A percentile compares a stretch with the other conserved stretches of the same genome.
phyloP scores from a whole-genome alignment of 2,329 filamentous ascomycete species.

The Zalaria obscura region DNA sequence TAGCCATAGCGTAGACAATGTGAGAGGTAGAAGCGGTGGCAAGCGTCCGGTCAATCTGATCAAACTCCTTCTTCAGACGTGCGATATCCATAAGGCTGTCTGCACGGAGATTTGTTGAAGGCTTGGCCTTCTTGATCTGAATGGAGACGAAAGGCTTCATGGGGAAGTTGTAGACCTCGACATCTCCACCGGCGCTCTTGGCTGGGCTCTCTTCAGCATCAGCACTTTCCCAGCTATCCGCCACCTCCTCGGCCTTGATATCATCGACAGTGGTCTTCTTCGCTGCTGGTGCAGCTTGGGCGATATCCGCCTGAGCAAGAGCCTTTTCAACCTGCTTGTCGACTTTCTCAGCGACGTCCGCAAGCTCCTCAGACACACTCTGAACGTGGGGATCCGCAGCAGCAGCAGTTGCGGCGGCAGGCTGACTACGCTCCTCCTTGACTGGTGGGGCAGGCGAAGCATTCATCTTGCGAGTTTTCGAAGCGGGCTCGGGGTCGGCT shows the following conservation, averaged over 20 bases:
- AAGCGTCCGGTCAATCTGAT: conserved; percentile 88
- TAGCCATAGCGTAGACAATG: conserved; percentile 88
- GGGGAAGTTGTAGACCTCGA: conserved; percentile 79
- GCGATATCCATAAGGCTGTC: conserved; percentile 85
- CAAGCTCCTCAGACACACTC: conserved; percentile 57
- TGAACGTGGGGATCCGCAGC: conserved; percentile 1
- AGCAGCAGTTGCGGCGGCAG: conserved; percentile 8
- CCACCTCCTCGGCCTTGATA: conserved; percentile 42
- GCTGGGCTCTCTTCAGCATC: conserved; percentile 55
- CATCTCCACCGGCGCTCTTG: conserved; percentile 52
- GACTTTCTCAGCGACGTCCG: conserved; percentile 47
- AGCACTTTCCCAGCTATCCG: conserved; percentile 86
- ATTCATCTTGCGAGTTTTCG: conserved; percentile 22
- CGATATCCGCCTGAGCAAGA: conserved; percentile 37
- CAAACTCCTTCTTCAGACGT: conserved; percentile 90
- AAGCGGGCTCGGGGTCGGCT: conserved; percentile 11
- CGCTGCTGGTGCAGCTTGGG: conserved; percentile 14
- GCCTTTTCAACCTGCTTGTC: conserved; percentile 51
- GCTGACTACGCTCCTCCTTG: conserved; percentile 5
- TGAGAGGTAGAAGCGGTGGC: conserved; percentile 81
- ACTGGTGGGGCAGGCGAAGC: conserved; percentile 9
- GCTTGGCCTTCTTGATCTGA: conserved; percentile 46
- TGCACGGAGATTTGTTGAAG: conserved; percentile 52
- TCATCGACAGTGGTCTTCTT: conserved; percentile 37
- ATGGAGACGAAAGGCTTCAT: conserved; percentile 95